Base-by-base conservation (phyloP, 2,329 filamentous ascomycete species). In the Waltergamsia citrina region DNA sequence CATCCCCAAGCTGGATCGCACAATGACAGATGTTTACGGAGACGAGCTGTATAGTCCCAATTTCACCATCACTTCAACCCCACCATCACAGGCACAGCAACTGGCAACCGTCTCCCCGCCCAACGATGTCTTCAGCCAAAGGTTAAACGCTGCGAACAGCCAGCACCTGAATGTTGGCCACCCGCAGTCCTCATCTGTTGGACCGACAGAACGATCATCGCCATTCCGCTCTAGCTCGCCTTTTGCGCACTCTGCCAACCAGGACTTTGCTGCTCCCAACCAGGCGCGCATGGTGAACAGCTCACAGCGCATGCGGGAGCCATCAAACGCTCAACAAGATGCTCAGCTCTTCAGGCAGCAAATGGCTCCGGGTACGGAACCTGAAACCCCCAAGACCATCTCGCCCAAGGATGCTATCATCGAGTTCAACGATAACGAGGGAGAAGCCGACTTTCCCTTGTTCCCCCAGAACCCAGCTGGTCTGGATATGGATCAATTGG, bases 331-430 rank as follows among this genome's bases (percentile, higher is more conserved):
- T 6, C 69, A 75, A 46, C 71, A 73, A 27, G 77, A 79, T 38
- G 69, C 69, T 0, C 59, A 60, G 34, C 51, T 60, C 8, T 42
- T 63, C 14, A 62, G 60, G 27, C 57, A 65, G 15, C 61, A 67
- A 23, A 48, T 67, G 41, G 43, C 34, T 42, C 53, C 37, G 49
- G 59, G 42, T 46, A 43, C 60, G 19, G 56, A 69, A 29, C 61
- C 65, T 1, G 55, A 67, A 6, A 70, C 69, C 0, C 69, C 81
- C n/a, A 85, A 85, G 57, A 94, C 90, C 0, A 94, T 98, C 30
- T 96, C 90, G 2, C 92, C 90, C 17, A 93, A 94, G 60, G 90
- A 96, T 49, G 85, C 88, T 2, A 61, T 94, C 39, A 62, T 95
- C 32, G 88, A 95, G 39, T 94, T 88, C 52, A 74, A 81, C 40